Base-by-base conservation (phyloP, 192 early-diverging fungal genomes). In the Dimargaris cristalligena region DNA sequence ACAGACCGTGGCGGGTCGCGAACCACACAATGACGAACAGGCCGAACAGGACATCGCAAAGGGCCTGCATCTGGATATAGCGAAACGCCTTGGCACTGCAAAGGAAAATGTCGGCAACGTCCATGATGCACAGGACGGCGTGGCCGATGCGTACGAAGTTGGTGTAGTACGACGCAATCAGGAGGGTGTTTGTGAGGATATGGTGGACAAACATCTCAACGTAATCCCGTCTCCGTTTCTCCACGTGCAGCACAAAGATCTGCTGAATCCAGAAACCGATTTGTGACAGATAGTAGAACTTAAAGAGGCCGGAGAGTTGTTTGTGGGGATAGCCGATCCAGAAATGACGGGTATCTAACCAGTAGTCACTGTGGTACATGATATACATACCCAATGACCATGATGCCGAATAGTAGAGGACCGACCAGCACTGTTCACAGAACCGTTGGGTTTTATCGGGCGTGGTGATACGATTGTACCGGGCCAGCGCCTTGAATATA, bases 181-280 rank as follows among this genome's bases (percentile, higher is more conserved):
- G 68, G 26, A 91, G 66, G 0, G 73, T 70, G 52, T 78, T 79
- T 20, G 89, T 89, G 22, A 91, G 80, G 28, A 85, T 65, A 65
- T 91, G 87, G 68, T 91, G 89, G 10, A 76, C 56, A 34, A 79
- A 49, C 84, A 86, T 86, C 58, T 74, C 82, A 33, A 67, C 47
- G 69, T 80, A 80, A 65, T 88, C 84, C 67, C 86, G 86, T 66
- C 86, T 78, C 31, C 69, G 73, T 70, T 86, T 81, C 41, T 88
- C 84, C 25, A 83, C 74, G 60, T 85, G 67, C 52, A 88, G 58
- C 11, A 82, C 81, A 67, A 84, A 86, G 35, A 84, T 63, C 71
- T 88, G 86, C 64, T 89, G 86, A 48, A 89, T 60, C 83, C 84
- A 86, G 68, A 81, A 85, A n/a, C 77, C 83, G 47, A 83, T 71